Evolutionary conservation across 202 grass and related monocot genomes (phyloP), one percentile per base, ranked within the genome.

Genomic region (Dendrocalamus latiflorus): DNA sequence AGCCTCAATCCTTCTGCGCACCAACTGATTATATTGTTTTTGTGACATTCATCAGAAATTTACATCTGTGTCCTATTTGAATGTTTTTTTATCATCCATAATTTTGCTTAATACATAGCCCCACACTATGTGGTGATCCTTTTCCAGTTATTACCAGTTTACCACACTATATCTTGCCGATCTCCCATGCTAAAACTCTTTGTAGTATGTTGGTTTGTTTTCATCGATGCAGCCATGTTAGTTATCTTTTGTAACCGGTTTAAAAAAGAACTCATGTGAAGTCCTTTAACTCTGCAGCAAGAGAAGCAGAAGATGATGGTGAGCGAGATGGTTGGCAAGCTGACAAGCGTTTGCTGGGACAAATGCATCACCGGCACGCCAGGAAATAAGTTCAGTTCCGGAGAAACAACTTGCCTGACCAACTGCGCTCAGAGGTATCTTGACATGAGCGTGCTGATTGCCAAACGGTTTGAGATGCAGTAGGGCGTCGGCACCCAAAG

Each of bases 281-380:
- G 49, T 80, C 58, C 18, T 79, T 41, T 51, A 63, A 86, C 21
- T 72, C 39, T 93, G 85, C 89, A 95, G 91, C 85, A 95, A 95
- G 95, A 98, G 85, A 91, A 98, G 87, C 93, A 98, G 42, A 93
- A 85, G 78, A 84, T 86, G 47, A 87, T 98, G 95, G 4, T 98
- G 55, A 83, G 77, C 5, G 93, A 98, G 87, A 93, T 95, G 95
- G 83, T 98, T 5, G 91, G 85, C 73, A 98, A 98, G 83, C 53
- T 98, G 36, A 93, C 95, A 13, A 91, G 83, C 50, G 89, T 87
- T 37, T 98, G 95, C 76, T 98, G 93, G 95, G 95, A 98, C 70
- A 98, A 98, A 83, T 98, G 95, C 87, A 91, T 98, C 30, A 95
- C 93, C 43, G 43, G 95, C 74, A 90, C 85, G 25, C 95, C 95